phyloP scores from a whole-genome alignment of 768 basidiomycete genomes.

The Boletales sp. region DNA sequence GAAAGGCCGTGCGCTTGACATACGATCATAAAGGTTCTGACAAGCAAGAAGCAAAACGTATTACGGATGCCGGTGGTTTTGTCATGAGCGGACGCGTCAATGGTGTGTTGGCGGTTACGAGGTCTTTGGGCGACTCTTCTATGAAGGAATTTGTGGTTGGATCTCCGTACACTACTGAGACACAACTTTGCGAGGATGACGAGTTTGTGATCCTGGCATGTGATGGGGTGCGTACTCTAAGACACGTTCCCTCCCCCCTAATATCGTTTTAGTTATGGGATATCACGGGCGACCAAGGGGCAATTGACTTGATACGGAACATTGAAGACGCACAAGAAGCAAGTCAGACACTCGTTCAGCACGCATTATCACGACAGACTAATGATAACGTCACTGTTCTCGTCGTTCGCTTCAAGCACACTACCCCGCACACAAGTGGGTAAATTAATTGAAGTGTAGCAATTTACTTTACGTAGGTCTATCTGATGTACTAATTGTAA shows the following conservation, averaged over 20 bases:
- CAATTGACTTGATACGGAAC: conserved; percentile 78
- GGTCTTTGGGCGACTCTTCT: conserved; percentile 92
- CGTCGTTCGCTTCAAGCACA: conserved; percentile 74
- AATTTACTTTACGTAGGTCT: not conserved
- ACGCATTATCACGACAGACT: conserved; percentile 85
- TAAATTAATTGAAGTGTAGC: conserved; percentile 1
- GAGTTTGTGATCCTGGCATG: conserved; percentile 96
- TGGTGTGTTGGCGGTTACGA: conserved; percentile 93
- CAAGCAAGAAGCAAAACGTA: conserved; percentile 95
- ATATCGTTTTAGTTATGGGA: conserved; percentile 80
- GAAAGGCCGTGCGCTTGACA: conserved; percentile 88
- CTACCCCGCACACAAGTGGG: conserved; percentile 8
- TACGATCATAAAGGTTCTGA: conserved; percentile 99
- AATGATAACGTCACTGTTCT: conserved; percentile 94
- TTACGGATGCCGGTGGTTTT: conserved; percentile 96
- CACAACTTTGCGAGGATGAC: conserved; percentile 83
- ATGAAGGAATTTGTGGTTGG: conserved; percentile 99
- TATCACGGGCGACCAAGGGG: conserved; percentile 85
- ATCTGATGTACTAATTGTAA: conserved; percentile 7
- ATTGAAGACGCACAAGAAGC: conserved; percentile 80
- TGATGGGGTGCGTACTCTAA: conserved; percentile 74
- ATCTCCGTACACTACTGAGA: conserved; percentile 97
- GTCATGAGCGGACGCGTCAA: conserved; percentile 99
- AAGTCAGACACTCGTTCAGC: conserved; percentile 69
- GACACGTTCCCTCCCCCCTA: not conserved